These are phyloP conservation scores for Mimosa bimucronata DNA, from an alignment of 306 rosid genomes.

Conservation along the genomic window DNA sequence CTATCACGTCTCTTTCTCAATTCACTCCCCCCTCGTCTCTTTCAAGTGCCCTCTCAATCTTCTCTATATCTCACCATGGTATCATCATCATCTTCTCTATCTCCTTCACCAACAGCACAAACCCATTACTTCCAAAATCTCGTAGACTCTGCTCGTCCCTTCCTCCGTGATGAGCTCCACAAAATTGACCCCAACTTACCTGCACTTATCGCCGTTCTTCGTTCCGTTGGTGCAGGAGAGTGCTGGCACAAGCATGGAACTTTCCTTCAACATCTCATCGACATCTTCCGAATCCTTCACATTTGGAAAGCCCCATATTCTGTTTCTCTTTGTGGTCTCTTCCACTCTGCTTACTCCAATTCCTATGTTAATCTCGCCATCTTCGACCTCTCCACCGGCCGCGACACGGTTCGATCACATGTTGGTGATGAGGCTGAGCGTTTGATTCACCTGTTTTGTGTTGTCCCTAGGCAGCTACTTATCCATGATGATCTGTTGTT, in stretches of 20 bases:
- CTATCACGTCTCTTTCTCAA: no score
- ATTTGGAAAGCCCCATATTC: conserved; percentile 65
- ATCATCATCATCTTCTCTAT: not conserved
- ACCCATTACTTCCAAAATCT: conserved; percentile 38
- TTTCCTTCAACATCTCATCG: conserved; percentile 79
- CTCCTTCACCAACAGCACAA: not conserved
- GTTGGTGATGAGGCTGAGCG: conserved; percentile 73
- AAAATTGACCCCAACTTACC: conserved; percentile 58
- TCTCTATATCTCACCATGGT: not conserved
- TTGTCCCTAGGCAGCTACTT: conserved; percentile 74
- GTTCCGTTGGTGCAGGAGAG: conserved; percentile 85
- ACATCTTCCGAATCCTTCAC: conserved; percentile 67
- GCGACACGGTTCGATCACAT: conserved; percentile 57
- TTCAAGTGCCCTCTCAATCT: no score
- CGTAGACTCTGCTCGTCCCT: conserved; percentile 66
- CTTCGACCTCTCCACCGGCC: conserved; percentile 82
- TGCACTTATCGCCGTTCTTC: conserved; percentile 50
- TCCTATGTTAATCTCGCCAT: conserved; percentile 93
- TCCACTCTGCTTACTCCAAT: conserved; percentile 92
- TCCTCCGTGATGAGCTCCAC: conserved; percentile 76
- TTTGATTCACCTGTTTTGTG: conserved; percentile 73
- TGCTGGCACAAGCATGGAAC: conserved; percentile 98
- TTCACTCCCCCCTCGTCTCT: no score
- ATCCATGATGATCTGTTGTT: conserved; percentile 84
- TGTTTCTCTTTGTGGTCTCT: conserved; percentile 82